phyloP scores from a whole-genome alignment of 179 eudicot species.

The Heliamphora pulchella region DNA sequence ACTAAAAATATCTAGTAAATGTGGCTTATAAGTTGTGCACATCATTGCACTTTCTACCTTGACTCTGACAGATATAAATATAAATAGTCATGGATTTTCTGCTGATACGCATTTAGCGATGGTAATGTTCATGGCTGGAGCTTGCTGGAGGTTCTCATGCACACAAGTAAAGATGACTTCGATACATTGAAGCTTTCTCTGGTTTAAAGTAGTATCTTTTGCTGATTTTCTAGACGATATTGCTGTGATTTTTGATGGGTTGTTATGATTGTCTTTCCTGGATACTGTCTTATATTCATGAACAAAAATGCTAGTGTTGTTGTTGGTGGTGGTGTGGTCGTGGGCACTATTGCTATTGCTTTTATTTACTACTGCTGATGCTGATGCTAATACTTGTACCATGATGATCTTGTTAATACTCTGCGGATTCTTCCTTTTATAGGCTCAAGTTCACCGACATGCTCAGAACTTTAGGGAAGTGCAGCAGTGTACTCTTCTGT shows the following conservation, averaged over 20 bases:
- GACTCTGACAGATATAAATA: too few species aligned
- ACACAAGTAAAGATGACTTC: neutral
- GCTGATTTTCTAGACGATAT: neutral
- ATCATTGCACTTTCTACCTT: too few species aligned
- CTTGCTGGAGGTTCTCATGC: neutral
- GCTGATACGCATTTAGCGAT: neutral
- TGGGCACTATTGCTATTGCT: neutral
- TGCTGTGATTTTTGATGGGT: neutral
- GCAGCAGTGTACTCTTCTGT: slow-evolving; percentile 94
- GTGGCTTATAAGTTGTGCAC: neutral
- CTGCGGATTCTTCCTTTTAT: slow-evolving; percentile 9
- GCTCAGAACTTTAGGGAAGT: slow-evolving; percentile 98
- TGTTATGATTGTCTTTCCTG: neutral
- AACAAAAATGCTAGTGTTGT: neutral
- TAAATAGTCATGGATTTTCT: neutral
- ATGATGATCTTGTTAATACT: slow-evolving; percentile 10
- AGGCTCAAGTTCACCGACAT: slow-evolving; percentile 99
- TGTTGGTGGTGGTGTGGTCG: neutral
- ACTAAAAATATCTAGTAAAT: neutral
- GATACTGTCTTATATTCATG: neutral
- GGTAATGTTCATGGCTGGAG: neutral
- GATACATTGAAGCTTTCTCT: neutral
- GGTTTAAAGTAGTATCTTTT: neutral
- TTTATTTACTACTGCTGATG: neutral
- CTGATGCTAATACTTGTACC: neutral